Evolutionary conservation across 73 alveolate species (phyloP).

Genomic region (Paramecium biaurelia): DNA sequence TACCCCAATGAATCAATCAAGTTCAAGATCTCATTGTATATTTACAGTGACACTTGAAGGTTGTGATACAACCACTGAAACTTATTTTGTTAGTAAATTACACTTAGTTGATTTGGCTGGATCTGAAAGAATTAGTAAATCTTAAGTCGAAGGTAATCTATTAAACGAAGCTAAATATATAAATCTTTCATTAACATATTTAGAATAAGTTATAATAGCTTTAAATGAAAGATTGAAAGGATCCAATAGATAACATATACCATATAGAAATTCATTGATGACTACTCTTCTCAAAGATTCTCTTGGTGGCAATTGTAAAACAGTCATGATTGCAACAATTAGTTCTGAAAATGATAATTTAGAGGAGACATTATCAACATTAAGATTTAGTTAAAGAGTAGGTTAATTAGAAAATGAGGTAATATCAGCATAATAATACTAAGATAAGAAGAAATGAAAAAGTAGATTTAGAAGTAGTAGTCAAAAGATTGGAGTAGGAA

Average conservation of each 20-base stretch:
- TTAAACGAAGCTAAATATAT: constrained; percentile 92
- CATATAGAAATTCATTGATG: constrained; percentile 96
- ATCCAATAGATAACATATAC: constrained; percentile 89
- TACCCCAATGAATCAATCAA: constrained; percentile 94
- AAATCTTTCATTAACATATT: constrained; percentile 83
- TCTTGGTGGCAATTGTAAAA: constrained; percentile 97
- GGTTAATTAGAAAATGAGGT: constrained; percentile 90
- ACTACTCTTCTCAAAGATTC: constrained; percentile 94
- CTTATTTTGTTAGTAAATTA: constrained; percentile 69
- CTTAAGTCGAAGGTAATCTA: constrained; percentile 84
- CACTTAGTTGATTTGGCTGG: constrained; percentile 96
- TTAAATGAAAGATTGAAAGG: constrained; percentile 89
- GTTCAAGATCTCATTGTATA: constrained; percentile 93
- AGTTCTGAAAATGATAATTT: constrained; percentile 80
- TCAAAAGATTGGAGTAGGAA: constrained; percentile 71
- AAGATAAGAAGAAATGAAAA: constrained; percentile 64
- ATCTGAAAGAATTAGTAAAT: constrained; percentile 90
- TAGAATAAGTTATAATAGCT: constrained; percentile 89
- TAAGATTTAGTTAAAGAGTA: constrained; percentile 93
- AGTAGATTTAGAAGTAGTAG: constrained; percentile 72
- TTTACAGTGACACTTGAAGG: constrained; percentile 92
- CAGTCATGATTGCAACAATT: constrained; percentile 92
- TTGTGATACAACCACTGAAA: constrained; percentile 38
- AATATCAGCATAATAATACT: constrained; percentile 32
- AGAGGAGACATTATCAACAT: constrained; percentile 91